Evolutionary conservation across 2,329 filamentous ascomycete species (phyloP), one percentile per base, ranked within the genome.

Genomic region (Conoideocrella luteorostrata): DNA sequence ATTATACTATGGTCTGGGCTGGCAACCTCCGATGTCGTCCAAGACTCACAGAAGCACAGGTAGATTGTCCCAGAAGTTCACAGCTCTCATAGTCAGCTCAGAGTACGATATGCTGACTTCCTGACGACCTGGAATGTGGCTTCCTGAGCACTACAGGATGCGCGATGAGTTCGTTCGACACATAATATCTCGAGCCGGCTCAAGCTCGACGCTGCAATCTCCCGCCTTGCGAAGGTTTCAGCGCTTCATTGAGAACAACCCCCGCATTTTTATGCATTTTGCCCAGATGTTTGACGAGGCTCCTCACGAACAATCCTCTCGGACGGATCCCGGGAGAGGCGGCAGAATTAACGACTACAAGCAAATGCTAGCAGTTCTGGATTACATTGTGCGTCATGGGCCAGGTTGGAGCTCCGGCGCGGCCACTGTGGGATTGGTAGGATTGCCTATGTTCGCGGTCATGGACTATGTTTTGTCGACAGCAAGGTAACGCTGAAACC

Each of bases 231-330:
- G 72, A 48, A 82, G 85, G 50, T 86, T 88, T 64, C 70, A 80
- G 54, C 59, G 74, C 1, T 63, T 86, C 17, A 86, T 88, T 48
- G 82, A 87, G 57, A 60, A 60, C 22, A 78, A 78, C 49, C 66
- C 80, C 2, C 72, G 80, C 21, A 65, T 86, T 22, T 82, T 78
- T 64, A 80, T 86, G 71, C 77, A 80, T 56, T 78, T 85, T 54
- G 66, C 67, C n/a, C 67, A 73, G 49, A 87, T 87, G 83, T 86
- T 83, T 61, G 67, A 75, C 22, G 78, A 87, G 62, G 68, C 22
- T 4, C 17, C 33, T 11, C 7, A 11, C 4, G 18, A 22, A 6
- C 18, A 35, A 21, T 20, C 33, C 2, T 9, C 18, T 9, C 22
- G 33, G 33, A 22, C 5, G 17, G 33, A 35, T 17, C 33, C 33